Evolutionary conservation across 2,329 filamentous ascomycete genomes (phyloP), one percentile per base, ranked within the genome.

Genomic region (Diaporthe sp.): DNA sequence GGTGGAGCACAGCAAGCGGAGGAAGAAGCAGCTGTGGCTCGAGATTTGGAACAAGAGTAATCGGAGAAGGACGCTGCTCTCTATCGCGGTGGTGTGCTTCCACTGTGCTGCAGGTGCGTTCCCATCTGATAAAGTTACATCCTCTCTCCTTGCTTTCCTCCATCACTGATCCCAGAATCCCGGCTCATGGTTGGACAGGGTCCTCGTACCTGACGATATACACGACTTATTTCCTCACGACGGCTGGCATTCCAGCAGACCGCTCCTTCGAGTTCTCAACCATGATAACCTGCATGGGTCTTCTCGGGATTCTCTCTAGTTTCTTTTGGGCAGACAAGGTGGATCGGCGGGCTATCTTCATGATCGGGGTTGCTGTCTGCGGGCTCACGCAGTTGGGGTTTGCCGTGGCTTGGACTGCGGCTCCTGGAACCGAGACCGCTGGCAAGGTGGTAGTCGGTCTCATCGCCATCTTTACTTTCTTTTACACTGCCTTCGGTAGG

Each of bases 31-130:
- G 17, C 70, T 82, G 44, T 82, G 80, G 76, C 22, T 83, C 25
- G 82, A 84, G 73, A 82, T 84, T 79, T 82, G 81, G 81, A 79
- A 78, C 72, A 81, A 81, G 55, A 80, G 77, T 1, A 81, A 83
- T 53, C 77, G 78, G 22, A 80, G 82, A 8, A 79, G 82, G 17
- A 82, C 82, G 5, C 71, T 83, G 9, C 79, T 83, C 34, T 82
- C 80, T 9, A 79, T 83, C 22, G 80, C 79, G 22, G 79, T 82
- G 37, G 79, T 83, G 58, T 83, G 81, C 74, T 83, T 83, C 68
- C 81, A 83, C 60, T 79, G 78, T 63, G 81, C 81, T 31, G 82
- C 80, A 73, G 81, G 82, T 82, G 53, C 5, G 78, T 60, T 39
- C 15, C 31, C 75, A 25, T 34, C 12, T 25, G 1, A 20, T 25